Evolutionary conservation across 73 alveolate genomes (phyloP).

Genomic region (Breviolum minutum): DNA sequence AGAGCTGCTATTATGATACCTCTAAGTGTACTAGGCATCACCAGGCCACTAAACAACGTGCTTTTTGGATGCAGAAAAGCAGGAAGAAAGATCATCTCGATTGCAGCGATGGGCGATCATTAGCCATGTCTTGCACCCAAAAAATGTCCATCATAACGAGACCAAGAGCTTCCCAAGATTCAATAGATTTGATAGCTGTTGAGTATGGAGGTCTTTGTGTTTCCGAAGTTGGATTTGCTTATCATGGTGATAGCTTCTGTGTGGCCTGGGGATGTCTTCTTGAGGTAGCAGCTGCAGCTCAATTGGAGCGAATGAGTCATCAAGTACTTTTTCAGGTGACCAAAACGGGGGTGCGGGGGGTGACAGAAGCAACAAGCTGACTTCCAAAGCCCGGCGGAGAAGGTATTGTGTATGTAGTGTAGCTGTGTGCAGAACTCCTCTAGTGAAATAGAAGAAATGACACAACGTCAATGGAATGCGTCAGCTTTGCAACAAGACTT

Average conservation of each 20-base stretch:
- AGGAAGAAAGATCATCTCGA: constrained; percentile 49
- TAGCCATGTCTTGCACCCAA: constrained; percentile 25
- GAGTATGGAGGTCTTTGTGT: not conserved
- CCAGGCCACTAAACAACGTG: not conserved
- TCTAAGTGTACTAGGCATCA: no score
- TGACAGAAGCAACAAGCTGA: no score
- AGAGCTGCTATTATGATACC: not conserved
- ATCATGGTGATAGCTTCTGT: not conserved
- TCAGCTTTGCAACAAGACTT: no score
- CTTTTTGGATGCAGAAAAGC: not conserved
- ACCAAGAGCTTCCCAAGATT: not conserved
- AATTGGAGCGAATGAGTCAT: constrained; percentile 77
- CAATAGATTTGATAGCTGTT: not conserved
- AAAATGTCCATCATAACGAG: not conserved
- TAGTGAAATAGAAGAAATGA: no score
- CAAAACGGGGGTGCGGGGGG: not conserved
- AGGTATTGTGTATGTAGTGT: no score
- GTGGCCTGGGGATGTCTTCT: not conserved
- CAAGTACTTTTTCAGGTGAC: constrained; percentile 69
- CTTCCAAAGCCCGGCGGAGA: no score
- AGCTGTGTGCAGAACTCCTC: no score
- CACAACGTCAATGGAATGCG: no score
- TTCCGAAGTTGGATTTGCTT: not conserved
- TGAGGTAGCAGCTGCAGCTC: constrained; percentile 71
- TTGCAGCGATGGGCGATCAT: constrained; percentile 83